Evolutionary conservation across 805 yeast species (phyloP), one percentile per base, ranked within the genome.

Genomic region (Nakazawaea holstii): DNA sequence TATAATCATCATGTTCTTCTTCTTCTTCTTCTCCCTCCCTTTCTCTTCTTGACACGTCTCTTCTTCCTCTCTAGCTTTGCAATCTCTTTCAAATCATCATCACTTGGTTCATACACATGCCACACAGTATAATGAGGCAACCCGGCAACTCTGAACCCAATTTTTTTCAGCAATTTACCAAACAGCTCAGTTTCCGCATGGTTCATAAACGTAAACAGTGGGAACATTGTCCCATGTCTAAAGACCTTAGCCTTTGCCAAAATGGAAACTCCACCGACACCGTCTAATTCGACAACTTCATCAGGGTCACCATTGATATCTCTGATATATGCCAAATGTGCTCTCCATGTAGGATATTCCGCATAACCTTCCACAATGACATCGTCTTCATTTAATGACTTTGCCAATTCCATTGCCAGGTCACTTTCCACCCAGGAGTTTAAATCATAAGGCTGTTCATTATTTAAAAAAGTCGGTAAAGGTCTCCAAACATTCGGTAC

Each of bases 401-500:
- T 62, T 0, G 95, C 94, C 55, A 86, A 65, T 43, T 80, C 80
- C 13, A 84, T 50, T 1, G 88, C 97, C 8, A 84, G 80, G 6
- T 80, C 84, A 3, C 91, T 80, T 68, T 94, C 99, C 49, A 88
- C 78, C 99, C 99, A 94, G 11, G 97, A 87, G 67, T 94, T 94
- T 60, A 94, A 77, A 66, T 94, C 99, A 64, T 94, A 94, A 1
- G 98, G 90, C 66, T 94, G 99, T 61, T 87, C 95, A 53, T 80
- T 79, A 15, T 94, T 95, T 52, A 94, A 76, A 67, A 91, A 94
- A 40, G 82, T 84, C 2, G 99, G 99, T 52, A 94, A 73, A 2
- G 98, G 99, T 57, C 99, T 76, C 99, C 99, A 94, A 31, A 94
- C 97, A 59, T 94, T 89, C 28, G 89, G 95, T 35, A 84, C 82